Conservation (phyloP, 1,284 basidiomycete genomes). For the Irpex sp. region DNA sequence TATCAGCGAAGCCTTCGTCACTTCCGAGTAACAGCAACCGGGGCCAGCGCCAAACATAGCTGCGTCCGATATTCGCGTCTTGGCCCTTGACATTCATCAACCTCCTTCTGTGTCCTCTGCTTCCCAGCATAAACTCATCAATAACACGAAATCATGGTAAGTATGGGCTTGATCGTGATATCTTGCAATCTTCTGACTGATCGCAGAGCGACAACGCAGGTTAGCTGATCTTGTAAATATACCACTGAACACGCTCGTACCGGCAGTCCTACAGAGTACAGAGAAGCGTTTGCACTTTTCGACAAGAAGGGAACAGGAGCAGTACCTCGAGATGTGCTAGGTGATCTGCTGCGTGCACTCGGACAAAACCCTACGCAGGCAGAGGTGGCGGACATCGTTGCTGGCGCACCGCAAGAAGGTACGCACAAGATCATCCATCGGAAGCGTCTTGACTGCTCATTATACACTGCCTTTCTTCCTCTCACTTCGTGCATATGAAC, state of each 20-base stretch:
- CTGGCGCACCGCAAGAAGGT: conserved; percentile 75
- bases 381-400: conserved; percentile 85
- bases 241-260: background rate
- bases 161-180: background rate
- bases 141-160: background rate
- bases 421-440: background rate
- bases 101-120: background rate
- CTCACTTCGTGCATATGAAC: background rate
- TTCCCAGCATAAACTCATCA: background rate
- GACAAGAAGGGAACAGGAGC: conserved; percentile 95
- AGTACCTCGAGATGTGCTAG: conserved; percentile 85
- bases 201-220: conserved; percentile 64
- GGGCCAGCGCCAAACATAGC: no score
- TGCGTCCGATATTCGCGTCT: no score
- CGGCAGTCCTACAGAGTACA: conserved; percentile 64
- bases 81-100: no score
- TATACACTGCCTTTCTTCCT: background rate
- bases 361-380: conserved; percentile 99
- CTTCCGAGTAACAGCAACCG: no score
- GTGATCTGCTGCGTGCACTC: conserved; percentile 92
- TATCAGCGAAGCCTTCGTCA: no score
- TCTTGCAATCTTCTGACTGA: conserved; percentile 3
- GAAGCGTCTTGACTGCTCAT: conserved; percentile 10
- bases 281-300: conserved; percentile 96
- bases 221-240: conserved; percentile 19